Conservation (phyloP, 1,284 basidiomycete genomes). For the Sporisorium exsertum region DNA sequence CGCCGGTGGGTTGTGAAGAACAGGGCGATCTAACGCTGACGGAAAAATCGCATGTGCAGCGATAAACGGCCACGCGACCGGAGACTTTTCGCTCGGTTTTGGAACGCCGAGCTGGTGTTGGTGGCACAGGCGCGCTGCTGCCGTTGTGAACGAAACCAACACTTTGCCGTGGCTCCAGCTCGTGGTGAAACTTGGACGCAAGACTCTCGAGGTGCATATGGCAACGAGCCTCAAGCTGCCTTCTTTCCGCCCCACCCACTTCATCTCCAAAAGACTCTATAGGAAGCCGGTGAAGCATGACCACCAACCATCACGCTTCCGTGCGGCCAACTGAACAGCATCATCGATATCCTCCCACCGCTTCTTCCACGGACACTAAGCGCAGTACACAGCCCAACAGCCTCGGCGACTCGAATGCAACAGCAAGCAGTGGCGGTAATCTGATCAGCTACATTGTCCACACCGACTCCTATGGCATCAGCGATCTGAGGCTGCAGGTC, state of each 20-base stretch:
- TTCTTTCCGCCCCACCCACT: neutral
- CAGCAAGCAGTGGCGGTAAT: neutral
- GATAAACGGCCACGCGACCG: conserved; percentile 13
- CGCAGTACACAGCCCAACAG: neutral
- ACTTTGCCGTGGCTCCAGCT: neutral
- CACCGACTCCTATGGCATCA: conserved; percentile 32
- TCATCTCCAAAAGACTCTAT: neutral
- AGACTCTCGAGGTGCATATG: conserved; percentile 2
- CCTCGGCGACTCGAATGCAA: neutral
- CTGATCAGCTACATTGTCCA: conserved; percentile 39
- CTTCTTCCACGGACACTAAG: neutral
- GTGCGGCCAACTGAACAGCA: conserved; percentile 4
- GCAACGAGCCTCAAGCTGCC: neutral
- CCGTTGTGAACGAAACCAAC: conserved; percentile 4
- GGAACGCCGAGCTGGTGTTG: conserved; percentile 4
- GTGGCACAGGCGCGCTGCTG: neutral
- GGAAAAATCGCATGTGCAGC: neutral
- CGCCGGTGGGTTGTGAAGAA: neutral
- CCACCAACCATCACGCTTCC: neutral
- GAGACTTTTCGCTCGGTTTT: conserved; percentile 10
- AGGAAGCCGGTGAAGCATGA: neutral
- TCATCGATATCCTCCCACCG: conserved; percentile 14
- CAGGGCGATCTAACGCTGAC: neutral
- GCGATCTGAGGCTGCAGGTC: conserved; percentile 45
- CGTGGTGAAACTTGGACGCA: conserved; percentile 5